phyloP scores from a whole-genome alignment of 2,329 filamentous ascomycete species.

The Cordyceps tenuipes region DNA sequence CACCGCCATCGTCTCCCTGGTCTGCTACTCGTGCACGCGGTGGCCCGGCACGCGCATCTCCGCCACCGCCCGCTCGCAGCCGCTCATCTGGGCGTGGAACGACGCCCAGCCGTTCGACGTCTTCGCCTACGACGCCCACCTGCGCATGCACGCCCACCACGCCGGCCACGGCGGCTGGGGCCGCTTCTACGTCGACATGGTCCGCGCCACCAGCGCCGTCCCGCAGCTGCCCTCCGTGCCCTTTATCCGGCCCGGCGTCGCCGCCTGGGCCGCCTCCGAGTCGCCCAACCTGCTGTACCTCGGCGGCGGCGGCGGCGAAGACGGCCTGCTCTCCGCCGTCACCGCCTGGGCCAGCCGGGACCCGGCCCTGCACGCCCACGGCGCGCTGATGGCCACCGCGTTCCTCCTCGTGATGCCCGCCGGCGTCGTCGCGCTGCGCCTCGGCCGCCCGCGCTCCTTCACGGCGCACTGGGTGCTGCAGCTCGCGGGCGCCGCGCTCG shows the following conservation, averaged over 20 bases:
- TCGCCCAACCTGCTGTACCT: conserved; percentile 6
- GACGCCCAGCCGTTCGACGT: conserved; percentile 15
- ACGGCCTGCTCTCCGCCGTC: not conserved
- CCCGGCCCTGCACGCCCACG: conserved; percentile 12
- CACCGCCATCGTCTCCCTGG: conserved; percentile 13
- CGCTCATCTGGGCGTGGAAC: conserved; percentile 22
- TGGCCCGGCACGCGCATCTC: conserved; percentile 16
- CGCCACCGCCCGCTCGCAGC: conserved; percentile 15
- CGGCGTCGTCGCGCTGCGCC: conserved; percentile 15
- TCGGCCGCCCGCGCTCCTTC: conserved; percentile 13
- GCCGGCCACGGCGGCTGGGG: conserved; percentile 14
- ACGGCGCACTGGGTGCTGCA: conserved; percentile 17
- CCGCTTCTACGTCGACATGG: conserved; percentile 16
- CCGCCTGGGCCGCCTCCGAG: conserved; percentile 11
- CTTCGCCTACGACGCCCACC: conserved; percentile 12
- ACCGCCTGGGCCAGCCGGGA: conserved; percentile 1
- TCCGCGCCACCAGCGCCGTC: conserved; percentile 12
- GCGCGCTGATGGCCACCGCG: conserved; percentile 14
- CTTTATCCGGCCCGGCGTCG: conserved; percentile 4
- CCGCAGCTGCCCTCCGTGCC: conserved; percentile 10
- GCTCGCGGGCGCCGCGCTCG: not conserved
- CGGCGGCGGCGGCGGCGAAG: not conserved
- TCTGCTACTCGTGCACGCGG: conserved; percentile 19
- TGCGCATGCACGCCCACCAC: conserved; percentile 13
- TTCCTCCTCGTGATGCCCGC: conserved; percentile 15